Conservation (phyloP, 2,329 filamentous ascomycete genomes). For the Simplicillium aogashimaense region DNA sequence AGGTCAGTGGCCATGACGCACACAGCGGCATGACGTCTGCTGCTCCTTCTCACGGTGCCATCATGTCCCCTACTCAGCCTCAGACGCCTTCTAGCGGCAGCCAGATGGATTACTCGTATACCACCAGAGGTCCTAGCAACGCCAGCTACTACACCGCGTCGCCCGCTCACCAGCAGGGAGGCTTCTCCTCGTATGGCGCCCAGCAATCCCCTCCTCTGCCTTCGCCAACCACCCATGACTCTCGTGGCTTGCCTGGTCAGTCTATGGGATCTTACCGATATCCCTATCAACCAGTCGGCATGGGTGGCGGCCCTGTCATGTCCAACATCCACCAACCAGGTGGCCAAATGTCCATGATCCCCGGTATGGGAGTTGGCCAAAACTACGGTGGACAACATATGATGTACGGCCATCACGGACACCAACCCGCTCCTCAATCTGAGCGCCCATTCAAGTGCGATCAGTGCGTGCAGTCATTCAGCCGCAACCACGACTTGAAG, state of each 20-base stretch:
- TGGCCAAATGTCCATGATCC: conserved; percentile 61
- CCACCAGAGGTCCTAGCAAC: conserved; percentile 42
- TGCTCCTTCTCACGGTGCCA: conserved; percentile 2
- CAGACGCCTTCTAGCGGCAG: conserved; percentile 39
- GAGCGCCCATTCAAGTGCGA: conserved; percentile 95
- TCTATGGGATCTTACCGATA: conserved; percentile 22
- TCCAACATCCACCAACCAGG: conserved; percentile 70
- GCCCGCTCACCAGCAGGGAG: conserved; percentile 34
- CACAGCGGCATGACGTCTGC: conserved; percentile 7
- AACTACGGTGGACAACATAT: conserved; percentile 44
- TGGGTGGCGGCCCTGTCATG: conserved; percentile 60
- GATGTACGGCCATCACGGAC: conserved; percentile 49
- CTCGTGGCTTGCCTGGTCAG: conserved; percentile 26
- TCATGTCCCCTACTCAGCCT: conserved; percentile 25
- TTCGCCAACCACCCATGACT: conserved; percentile 32
- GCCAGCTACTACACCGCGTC: conserved; percentile 51
- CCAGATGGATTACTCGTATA: conserved; percentile 49
- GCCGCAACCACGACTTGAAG: conserved; percentile 92
- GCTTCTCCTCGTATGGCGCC: conserved; percentile 32
- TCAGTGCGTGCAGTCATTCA: conserved; percentile 86
- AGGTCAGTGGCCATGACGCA: conserved; percentile 32
- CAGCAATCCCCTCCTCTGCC: conserved; percentile 28
- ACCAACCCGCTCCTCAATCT: conserved; percentile 36
- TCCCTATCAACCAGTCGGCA: conserved; percentile 42
- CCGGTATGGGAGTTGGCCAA: conserved; percentile 43